phyloP scores from a whole-genome alignment of 306 rosid genomes.

The Quercus engelmannii region DNA sequence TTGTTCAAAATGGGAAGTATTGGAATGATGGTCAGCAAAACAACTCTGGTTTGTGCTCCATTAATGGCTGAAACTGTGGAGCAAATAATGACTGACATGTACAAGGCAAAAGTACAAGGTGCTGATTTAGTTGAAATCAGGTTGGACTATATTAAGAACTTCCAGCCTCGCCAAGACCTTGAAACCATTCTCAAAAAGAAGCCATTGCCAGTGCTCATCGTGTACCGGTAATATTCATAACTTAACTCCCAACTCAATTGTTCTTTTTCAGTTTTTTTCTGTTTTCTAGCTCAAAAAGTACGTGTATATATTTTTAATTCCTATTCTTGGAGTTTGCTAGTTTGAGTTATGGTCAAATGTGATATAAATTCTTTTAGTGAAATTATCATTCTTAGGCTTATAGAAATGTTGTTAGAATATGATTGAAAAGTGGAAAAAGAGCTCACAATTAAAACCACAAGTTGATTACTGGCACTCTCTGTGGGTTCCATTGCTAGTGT shows the following conservation, averaged over 20 bases:
- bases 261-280: background rate
- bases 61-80: constrained; percentile 30
- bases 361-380: background rate
- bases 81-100: constrained; percentile 32
- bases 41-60: constrained; percentile 32
- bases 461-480: background rate
- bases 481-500: background rate
- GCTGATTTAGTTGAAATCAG: constrained; percentile 43
- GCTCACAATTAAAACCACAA: background rate
- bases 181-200: constrained; percentile 32
- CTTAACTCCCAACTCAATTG: background rate
- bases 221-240: constrained; percentile 9
- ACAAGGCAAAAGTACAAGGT: constrained; percentile 38
- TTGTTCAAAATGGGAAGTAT: constrained; percentile 3
- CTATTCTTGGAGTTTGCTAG: background rate
- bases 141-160: constrained; percentile 24
- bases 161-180: constrained; percentile 31
- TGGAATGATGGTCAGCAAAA: background rate
- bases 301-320: background rate
- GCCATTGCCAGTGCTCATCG: constrained; percentile 27
- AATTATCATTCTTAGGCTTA: background rate
- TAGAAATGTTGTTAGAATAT: background rate
- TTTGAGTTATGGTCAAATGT: background rate
- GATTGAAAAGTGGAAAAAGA: background rate
- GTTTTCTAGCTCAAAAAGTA: background rate